Conservation (phyloP, 495 filamentous ascomycete genomes). For the Penicillium turbatum region DNA sequence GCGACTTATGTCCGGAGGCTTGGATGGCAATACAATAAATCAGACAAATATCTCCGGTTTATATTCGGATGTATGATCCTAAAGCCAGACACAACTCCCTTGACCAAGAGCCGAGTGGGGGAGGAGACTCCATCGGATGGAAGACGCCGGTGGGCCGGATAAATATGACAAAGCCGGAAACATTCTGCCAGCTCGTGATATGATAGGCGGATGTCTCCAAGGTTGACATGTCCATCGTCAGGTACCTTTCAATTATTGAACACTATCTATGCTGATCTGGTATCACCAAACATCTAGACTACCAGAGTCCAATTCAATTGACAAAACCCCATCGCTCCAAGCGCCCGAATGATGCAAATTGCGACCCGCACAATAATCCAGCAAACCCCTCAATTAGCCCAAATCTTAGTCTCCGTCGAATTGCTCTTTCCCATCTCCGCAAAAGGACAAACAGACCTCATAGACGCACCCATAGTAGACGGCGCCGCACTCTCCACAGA, state of each 20-base stretch:
- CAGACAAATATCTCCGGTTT: not conserved
- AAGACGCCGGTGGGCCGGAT: too few relatives aligned
- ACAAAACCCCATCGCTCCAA: not conserved
- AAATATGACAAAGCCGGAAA: slow-evolving; percentile 1
- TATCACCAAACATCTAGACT: not conserved
- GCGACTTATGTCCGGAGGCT: not conserved
- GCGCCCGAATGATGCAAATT: slow-evolving; percentile 8
- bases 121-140: too few relatives aligned
- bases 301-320: not conserved
- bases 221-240: too few relatives aligned
- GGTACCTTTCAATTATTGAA: not conserved
- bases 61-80: not conserved
- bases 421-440: slow-evolving; percentile 24
- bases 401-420: slow-evolving; percentile 37
- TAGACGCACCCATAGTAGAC: slow-evolving; percentile 6
- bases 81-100: not conserved
- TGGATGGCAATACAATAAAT: not conserved
- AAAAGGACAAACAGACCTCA: slow-evolving; percentile 35
- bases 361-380: not conserved
- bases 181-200: too few relatives aligned
- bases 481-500: slow-evolving; percentile 17
- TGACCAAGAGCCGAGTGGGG: not conserved
- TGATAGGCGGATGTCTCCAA: too few relatives aligned
- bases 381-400: slow-evolving; percentile 24
- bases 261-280: not conserved